Evolutionary conservation across 345 rosid genomes (phyloP).

Genomic region (Sonneratia caseolaris): DNA sequence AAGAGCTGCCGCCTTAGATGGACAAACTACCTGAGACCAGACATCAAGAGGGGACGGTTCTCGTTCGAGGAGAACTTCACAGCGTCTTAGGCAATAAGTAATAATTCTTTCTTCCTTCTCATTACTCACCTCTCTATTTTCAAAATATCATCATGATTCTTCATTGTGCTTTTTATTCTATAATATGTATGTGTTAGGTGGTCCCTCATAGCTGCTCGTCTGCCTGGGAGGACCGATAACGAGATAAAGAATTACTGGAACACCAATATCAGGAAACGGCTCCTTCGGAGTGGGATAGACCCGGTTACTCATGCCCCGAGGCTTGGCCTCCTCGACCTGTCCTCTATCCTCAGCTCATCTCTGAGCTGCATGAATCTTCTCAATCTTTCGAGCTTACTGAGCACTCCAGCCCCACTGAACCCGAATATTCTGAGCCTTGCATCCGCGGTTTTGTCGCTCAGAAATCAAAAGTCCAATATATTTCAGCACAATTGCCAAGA

Average conservation of each 20-base stretch:
- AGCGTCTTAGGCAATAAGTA: constrained; percentile 88
- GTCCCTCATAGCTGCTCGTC: constrained; percentile 93
- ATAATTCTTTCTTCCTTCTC: neutral
- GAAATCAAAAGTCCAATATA: constrained; percentile 40
- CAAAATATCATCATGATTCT: neutral
- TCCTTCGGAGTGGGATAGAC: constrained; percentile 74
- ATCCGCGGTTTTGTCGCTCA: constrained; percentile 29
- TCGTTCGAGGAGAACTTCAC: constrained; percentile 86
- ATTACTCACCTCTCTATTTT: neutral
- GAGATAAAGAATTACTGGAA: constrained; percentile 97
- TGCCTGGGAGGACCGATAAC: constrained; percentile 95
- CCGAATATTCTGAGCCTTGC: constrained; percentile 35
- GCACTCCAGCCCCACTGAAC: constrained; percentile 39
- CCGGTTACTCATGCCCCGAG: constrained; percentile 91
- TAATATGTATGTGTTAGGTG: constrained; percentile 38
- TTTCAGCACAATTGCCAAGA: constrained; percentile 19
- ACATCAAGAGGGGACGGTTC: constrained; percentile 86
- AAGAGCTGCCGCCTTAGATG: constrained; percentile 97
- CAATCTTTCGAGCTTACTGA: constrained; percentile 32
- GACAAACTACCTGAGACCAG: constrained; percentile 93
- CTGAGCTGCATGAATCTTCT: constrained; percentile 33
- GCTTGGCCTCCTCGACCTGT: constrained; percentile 58
- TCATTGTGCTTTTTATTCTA: neutral
- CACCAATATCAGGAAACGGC: constrained; percentile 81
- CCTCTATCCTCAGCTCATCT: constrained; percentile 52